Percentiles rank a stretch among this genome's conserved stretches.
These are phyloP conservation scores for Phyllosticta citribraziliensis DNA, from an alignment of 2,329 filamentous ascomycete genomes.

Conservation along the genomic window DNA sequence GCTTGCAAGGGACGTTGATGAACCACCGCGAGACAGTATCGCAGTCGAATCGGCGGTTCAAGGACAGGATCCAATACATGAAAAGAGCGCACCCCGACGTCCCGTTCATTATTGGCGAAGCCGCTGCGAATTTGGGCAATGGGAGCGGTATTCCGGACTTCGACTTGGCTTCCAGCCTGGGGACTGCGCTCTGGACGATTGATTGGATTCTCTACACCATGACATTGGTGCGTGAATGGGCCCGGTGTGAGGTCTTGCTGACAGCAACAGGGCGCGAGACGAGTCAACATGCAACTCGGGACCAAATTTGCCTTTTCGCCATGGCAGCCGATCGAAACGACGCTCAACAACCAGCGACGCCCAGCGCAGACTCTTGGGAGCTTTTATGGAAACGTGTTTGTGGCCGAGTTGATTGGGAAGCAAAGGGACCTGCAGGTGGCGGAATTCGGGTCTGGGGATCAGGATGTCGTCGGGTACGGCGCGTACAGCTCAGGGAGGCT, in stretches of 20 bases:
- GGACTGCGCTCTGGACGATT: slow-evolving; percentile 4
- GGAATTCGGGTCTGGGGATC: not conserved
- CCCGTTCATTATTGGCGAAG: slow-evolving; percentile 4
- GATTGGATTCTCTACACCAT: slow-evolving; percentile 4
- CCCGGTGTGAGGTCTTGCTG: not conserved
- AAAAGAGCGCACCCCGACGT: not conserved
- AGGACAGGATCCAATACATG: slow-evolving; percentile 5
- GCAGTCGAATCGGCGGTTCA: not conserved
- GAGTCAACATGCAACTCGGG: slow-evolving; percentile 6
- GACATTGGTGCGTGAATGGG: not conserved
- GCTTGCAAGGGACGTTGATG: slow-evolving; percentile 1
- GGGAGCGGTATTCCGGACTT: slow-evolving; percentile 1
- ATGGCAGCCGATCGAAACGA: not conserved
- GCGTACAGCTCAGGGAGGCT: not conserved
- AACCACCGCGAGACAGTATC: not conserved
- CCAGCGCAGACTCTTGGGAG: slow-evolving; percentile 6
- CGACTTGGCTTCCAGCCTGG: slow-evolving; percentile 4
- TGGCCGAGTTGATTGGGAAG: not conserved
- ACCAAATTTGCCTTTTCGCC: slow-evolving; percentile 2
- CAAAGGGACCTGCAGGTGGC: not conserved
- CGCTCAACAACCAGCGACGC: not conserved
- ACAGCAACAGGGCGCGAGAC: not conserved
- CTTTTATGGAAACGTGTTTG: slow-evolving; percentile 6
- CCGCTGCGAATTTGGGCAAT: not conserved
- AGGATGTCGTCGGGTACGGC: not conserved